Evolutionary conservation across 1,139 yeast species (phyloP).

Genomic region (Diutina mesorugosa): DNA sequence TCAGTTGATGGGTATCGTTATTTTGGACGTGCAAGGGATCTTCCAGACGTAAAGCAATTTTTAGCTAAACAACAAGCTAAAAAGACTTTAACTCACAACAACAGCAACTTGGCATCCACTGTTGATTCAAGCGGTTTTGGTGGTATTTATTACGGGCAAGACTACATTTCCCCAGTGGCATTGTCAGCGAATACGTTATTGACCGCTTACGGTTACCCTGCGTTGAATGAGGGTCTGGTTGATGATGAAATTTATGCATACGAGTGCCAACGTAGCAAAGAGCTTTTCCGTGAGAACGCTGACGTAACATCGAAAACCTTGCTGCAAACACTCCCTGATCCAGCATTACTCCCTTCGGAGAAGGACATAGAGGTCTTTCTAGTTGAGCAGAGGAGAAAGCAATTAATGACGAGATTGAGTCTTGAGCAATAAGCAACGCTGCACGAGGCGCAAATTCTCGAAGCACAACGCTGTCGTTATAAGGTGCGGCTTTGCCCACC

Average conservation of each 20-base stretch:
- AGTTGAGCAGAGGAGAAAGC: background rate
- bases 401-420: background rate
- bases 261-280: background rate
- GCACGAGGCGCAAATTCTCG: background rate
- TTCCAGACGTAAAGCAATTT: background rate
- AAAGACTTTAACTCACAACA: background rate
- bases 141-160: background rate
- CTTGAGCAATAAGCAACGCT: background rate
- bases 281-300: background rate
- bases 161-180: background rate
- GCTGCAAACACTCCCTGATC: background rate
- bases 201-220: background rate
- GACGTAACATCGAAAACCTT: background rate
- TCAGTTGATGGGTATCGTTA: background rate
- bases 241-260: background rate
- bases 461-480: background rate
- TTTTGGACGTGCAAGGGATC: background rate
- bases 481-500: background rate
- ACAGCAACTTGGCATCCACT: background rate
- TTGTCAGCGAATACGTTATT: background rate
- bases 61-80: background rate
- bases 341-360: background rate
- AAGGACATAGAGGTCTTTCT: background rate
- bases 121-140: background rate
- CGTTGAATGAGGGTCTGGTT: background rate